Evolutionary conservation across 83 land plant species (phyloP), one percentile per base, ranked within the genome.

Genomic region (Thuja plicata): DNA sequence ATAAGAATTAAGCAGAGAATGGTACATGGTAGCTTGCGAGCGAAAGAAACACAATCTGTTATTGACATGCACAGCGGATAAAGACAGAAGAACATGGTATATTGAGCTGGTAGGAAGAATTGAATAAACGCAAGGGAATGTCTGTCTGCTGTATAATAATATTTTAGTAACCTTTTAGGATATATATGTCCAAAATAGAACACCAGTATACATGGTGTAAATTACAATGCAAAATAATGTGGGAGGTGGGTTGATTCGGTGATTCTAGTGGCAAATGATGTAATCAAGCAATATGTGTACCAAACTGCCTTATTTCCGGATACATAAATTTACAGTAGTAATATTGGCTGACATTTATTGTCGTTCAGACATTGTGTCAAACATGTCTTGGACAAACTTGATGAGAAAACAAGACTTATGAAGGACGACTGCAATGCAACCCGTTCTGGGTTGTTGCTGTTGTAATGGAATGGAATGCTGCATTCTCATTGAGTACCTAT

Each of bases 181-280:
- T 76, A 34, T 76, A 34, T 76, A 11, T 76, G 79, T 76, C 79
- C 79, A 76, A 74, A 34, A 32, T 35, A 76, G 79, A 35, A 76
- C 79, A 76, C 5, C 79, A 76, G 38, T 11, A 4, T 35, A 76
- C 38, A 76, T 32, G 79, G 79, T 34, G 79, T 76, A 76, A 76
- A 76, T 76, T 76, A 76, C 73, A 76, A 76, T 76, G 79, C 79
- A 76, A 76, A 76, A 76, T 10, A 76, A 76, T 34, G 79, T 12
- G 38, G 79, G 38, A 76, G 35, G 38, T 76, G 79, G 79, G 30
- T 76, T 76, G 79, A 76, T 76, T 12, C 8, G 74, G 30, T 32
- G n/a, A 24, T 8, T 24, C 32, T 27, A 66, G 30, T 27, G 73
- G 30, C 73, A 66, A 66, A 66, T 66, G 73, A 2, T 27, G 32